Evolutionary conservation across 2,329 filamentous ascomycete genomes (phyloP), one percentile per base, ranked within the genome.

Genomic region (Sporothrix phasma): DNA sequence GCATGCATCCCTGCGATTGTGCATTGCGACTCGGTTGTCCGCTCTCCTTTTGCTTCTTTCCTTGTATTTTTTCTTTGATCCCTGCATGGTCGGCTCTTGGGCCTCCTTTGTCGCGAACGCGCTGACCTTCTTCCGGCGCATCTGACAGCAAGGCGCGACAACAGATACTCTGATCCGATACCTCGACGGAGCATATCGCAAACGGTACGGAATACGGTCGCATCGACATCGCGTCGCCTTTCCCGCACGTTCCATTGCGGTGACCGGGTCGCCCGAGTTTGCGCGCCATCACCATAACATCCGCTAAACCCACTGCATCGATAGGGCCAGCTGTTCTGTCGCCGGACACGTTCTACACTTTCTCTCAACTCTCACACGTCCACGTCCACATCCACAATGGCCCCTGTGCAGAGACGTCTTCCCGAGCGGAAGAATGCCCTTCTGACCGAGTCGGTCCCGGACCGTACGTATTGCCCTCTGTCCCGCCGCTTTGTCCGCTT

Each of bases 341-440:
- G 47, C 56, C 29, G 15, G 19, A 39, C 34, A 3, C 34, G 34
- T 31, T 13, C 39, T 11, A 24, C 39, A n/a, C 26, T 6, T 8
- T 22, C 49, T 26, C 39, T 29, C 51, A 8, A 56, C 47, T 43
- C 66, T 43, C 39, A 5, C 19, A n/a, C n/a, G n/a, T n/a, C 54
- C 11, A 43, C 54, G 29, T 7, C 54, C 54, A 43, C 37, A 58
- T 43, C 39, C 56, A 17, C 64, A 65, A 72, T 72, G 71, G 68
- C 69, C 45, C 64, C 67, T 22, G 8, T 22, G 22, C 41, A 65
- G 3, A 65, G 71, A 63, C 54, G 47, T 53, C 67, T 72, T 67
- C 84, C 84, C 49, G 75, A 77, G 70, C 73, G 73, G 74, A 76
- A 77, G 69, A 86, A 86, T 72, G 78, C 79, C 54, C 76, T 84